phyloP scores from a whole-genome alignment of 1,139 yeast genomes.

The Suhomyces taliae region DNA sequence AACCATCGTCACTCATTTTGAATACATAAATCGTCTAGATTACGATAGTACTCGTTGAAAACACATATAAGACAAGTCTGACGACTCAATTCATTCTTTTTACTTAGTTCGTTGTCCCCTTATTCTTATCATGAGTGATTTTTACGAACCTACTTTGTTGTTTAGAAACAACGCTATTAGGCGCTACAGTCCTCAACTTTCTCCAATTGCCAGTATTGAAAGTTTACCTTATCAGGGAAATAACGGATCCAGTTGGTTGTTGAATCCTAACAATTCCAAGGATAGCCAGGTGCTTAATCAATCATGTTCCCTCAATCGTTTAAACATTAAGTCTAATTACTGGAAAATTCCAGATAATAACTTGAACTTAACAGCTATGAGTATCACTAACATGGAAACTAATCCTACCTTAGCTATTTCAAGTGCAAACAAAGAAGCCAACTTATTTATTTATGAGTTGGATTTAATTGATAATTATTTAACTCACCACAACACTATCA shows the following conservation, averaged over 20 bases:
- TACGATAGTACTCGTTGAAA: no score
- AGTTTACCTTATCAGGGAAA: conserved; percentile 13
- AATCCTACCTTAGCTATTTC: conserved; percentile 58
- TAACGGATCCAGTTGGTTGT: conserved; percentile 23
- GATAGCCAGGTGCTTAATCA: conserved; percentile 39
- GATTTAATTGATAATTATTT: conserved; percentile 44
- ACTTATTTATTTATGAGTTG: conserved; percentile 65
- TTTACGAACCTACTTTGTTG: conserved; percentile 45
- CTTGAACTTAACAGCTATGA: conserved; percentile 58
- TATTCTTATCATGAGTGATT: conserved; percentile 27
- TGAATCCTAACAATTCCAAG: conserved; percentile 23
- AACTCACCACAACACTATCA: conserved; percentile 73
- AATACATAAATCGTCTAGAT: background rate
- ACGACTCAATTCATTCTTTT: no score
- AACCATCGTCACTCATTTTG: background rate
- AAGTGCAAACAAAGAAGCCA: conserved; percentile 53
- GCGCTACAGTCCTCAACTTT: conserved; percentile 27
- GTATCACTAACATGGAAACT: conserved; percentile 23
- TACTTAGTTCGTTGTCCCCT: no score
- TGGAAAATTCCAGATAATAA: conserved; percentile 70
- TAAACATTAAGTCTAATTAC: conserved; percentile 57
- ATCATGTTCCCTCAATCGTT: conserved; percentile 41
- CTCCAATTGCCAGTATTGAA: conserved; percentile 30
- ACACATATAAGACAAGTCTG: no score
- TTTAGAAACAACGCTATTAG: conserved; percentile 49